Evolutionary conservation across 1,139 yeast genomes (phyloP), one percentile per base, ranked within the genome.

Genomic region (Debaryomyces fabryi): DNA sequence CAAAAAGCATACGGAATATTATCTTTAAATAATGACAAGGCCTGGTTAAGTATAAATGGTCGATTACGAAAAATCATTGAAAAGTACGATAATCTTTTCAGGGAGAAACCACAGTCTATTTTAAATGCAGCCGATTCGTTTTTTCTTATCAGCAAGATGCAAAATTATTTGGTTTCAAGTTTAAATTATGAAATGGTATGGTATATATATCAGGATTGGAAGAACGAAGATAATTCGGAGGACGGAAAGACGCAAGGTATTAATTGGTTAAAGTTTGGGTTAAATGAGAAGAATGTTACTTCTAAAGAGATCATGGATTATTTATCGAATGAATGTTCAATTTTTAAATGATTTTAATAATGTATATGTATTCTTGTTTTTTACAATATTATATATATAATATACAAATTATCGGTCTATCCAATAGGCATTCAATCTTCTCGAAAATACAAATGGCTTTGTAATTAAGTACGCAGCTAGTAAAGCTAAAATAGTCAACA

Each of bases 371-470:
- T 38, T 34, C 24, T 8, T 27, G 13, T 27, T 23, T 32, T 24
- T 23, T 13, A 21, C 6, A 13, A n/a, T 10, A 32, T 33, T 20
- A 15, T 10, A 16, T 20, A 20, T 35, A 35, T 39, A 39, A 21
- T 29, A n/a, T 27, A 35, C 20, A 32, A 45, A 24, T 38, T 36
- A 40, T 18, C 46, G 47, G 36, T 67, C 69, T 9, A 71, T 52
- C 78, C 78, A 72, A 43, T 60, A 56, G 20, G 59, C 59, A 44
- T 68, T 69, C 50, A 83, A 63, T 52, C 71, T 78, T 54, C 79
- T 85, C 18, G 72, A 65, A 25, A 66, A 67, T 2, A 84, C 90
- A 67, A 81, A 69, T n/a, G 92, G 91, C 49, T 77, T 78, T 30
- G 84, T 68, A 12, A 79, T 61, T 3, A 72, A 62, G 50, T 64